phyloP scores from a whole-genome alignment of 2,329 filamentous ascomycete species.

The Lecanicillium sp. region DNA sequence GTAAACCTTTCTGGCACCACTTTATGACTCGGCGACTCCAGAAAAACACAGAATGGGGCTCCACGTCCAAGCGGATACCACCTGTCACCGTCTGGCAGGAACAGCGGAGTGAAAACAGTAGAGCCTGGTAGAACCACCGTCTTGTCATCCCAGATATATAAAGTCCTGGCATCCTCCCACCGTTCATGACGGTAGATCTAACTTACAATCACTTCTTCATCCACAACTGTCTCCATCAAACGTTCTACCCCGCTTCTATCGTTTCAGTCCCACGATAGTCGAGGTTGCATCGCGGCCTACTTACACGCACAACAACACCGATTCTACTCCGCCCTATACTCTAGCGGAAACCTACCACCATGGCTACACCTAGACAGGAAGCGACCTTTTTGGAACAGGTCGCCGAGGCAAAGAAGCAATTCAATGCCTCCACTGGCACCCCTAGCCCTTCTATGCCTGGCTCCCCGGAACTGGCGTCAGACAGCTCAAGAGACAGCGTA shows the following conservation, averaged over 20 bases:
- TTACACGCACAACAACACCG: not conserved
- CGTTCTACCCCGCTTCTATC: constrained; percentile 1
- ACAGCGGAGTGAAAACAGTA: too few relatives aligned
- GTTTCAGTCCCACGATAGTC: too few relatives aligned
- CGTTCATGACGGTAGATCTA: constrained; percentile 31
- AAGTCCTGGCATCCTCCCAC: constrained; percentile 24
- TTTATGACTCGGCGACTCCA: too few relatives aligned
- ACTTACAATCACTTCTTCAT: constrained; percentile 1
- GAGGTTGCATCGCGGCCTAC: not conserved
- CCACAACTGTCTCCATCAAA: constrained; percentile 1
- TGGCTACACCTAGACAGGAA: constrained; percentile 8
- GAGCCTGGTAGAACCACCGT: too few relatives aligned
- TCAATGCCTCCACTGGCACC: constrained; percentile 15
- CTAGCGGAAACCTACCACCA: constrained; percentile 4
- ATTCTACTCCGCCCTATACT: too few relatives aligned
- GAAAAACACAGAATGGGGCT: too few relatives aligned
- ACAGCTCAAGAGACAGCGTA: constrained; percentile 25
- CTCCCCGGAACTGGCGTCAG: constrained; percentile 28
- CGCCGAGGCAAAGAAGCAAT: constrained; percentile 20
- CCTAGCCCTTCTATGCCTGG: constrained; percentile 18
- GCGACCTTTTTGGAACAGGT: constrained; percentile 22
- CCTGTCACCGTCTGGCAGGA: too few relatives aligned
- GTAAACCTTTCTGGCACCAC: too few relatives aligned
- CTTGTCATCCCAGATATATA: constrained; percentile 18
- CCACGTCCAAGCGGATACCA: too few relatives aligned